Evolutionary conservation across 371 early-diverging fungal species (phyloP).

Genomic region (Mortierella sp.): DNA sequence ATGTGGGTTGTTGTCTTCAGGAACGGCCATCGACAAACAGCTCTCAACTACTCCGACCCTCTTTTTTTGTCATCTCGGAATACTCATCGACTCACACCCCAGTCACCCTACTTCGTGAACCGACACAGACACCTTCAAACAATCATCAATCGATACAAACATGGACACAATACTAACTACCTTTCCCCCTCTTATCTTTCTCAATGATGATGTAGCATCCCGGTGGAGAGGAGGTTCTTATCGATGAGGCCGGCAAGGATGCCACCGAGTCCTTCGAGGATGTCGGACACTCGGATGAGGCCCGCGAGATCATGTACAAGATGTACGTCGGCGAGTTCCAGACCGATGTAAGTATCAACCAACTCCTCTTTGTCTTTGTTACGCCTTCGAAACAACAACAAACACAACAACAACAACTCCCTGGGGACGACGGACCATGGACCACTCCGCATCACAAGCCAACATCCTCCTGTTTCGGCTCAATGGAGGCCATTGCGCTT

Average conservation of each 20-base stretch:
- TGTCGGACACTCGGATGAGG: constrained; percentile 96
- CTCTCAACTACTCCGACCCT: constrained; percentile 1
- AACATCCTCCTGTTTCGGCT: not conserved
- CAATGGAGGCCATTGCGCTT: constrained; percentile 2
- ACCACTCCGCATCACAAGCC: not conserved
- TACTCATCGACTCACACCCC: constrained; percentile 5
- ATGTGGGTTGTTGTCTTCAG: not conserved
- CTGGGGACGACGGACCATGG: not conserved
- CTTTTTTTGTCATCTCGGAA: not conserved
- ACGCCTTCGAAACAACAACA: not conserved
- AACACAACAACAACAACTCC: no score
- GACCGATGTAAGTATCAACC: constrained; percentile 63
- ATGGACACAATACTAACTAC: not conserved
- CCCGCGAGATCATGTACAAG: constrained; percentile 82
- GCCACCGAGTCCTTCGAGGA: constrained; percentile 96
- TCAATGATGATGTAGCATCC: constrained; percentile 72
- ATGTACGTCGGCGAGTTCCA: constrained; percentile 84
- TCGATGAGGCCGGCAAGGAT: constrained; percentile 88
- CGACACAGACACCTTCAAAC: not conserved
- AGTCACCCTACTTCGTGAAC: not conserved
- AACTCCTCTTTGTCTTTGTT: not conserved
- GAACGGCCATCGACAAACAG: constrained; percentile 2
- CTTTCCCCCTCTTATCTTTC: not conserved
- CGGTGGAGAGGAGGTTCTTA: constrained; percentile 86
- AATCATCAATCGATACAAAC: not conserved